These are phyloP conservation scores for Mikania micrantha DNA, from an alignment of 129 eudicot species.

Conservation along the genomic window DNA sequence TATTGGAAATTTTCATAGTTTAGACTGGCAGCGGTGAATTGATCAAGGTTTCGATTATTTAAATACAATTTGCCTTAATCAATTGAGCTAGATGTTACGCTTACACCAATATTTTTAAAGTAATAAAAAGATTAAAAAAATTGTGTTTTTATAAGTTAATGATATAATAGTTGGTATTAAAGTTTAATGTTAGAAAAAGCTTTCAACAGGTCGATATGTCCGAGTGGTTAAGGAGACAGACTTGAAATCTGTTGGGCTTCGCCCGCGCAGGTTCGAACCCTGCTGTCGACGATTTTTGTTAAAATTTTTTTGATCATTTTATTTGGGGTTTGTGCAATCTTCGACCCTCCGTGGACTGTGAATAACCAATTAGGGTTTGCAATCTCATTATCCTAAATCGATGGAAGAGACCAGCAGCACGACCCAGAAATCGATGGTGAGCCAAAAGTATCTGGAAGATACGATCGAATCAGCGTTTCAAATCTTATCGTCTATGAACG, in stretches of 20 bases:
- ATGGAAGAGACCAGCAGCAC: slow-evolving; percentile 40
- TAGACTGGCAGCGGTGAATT: too few species aligned
- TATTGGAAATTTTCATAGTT: too few species aligned
- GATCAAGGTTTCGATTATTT: too few species aligned
- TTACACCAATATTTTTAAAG: too few species aligned
- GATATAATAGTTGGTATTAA: too few species aligned
- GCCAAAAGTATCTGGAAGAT: slow-evolving; percentile 51
- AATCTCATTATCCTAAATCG: neutral
- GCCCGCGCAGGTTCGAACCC: slow-evolving; percentile 99
- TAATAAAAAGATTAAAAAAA: too few species aligned
- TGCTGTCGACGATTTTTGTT: slow-evolving; percentile 97
- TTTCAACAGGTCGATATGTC: slow-evolving; percentile 4
- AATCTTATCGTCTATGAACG: slow-evolving; percentile 84
- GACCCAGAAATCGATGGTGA: slow-evolving; percentile 45
- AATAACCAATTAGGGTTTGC: slow-evolving; percentile 10
- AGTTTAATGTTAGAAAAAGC: too few species aligned
- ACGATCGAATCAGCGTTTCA: slow-evolving; percentile 67
- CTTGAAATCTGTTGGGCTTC: slow-evolving; percentile 99
- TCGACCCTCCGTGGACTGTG: too few species aligned
- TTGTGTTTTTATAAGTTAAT: too few species aligned
- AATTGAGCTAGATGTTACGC: too few species aligned
- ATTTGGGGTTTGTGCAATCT: too few species aligned
- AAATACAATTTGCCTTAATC: too few species aligned
- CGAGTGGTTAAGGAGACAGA: slow-evolving; percentile 99
- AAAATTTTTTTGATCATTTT: neutral